These are phyloP conservation scores for Leucocoprinus birnbaumii DNA, from an alignment of 768 basidiomycete genomes.

Conservation along the genomic window DNA sequence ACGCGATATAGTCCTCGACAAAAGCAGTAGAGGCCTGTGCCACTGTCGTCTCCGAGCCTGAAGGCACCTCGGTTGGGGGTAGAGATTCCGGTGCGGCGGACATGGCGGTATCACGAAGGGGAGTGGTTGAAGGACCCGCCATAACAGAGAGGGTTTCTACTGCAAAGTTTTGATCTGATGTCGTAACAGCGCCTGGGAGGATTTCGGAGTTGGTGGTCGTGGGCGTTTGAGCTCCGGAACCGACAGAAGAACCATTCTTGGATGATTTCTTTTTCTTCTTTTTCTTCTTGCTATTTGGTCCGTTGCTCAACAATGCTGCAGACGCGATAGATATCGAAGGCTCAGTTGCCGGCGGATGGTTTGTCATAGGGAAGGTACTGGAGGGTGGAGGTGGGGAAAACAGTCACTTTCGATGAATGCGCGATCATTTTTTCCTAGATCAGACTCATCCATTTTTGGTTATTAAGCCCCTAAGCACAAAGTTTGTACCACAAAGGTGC, in stretches of 20 bases:
- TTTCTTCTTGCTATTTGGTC: not conserved
- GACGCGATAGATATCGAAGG: not conserved
- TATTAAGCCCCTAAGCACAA: too few relatives aligned
- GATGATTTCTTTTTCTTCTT: constrained; percentile 2
- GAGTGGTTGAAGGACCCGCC: not conserved
- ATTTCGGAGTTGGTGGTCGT: not conserved
- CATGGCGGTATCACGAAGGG: not conserved
- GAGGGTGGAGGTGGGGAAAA: too few relatives aligned
- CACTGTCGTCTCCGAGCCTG: not conserved
- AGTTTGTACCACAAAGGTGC: too few relatives aligned
- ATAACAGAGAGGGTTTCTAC: not conserved
- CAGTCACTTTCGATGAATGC: too few relatives aligned
- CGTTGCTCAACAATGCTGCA: not conserved
- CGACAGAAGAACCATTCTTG: not conserved
- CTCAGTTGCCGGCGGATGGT: too few relatives aligned
- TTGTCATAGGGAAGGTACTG: too few relatives aligned
- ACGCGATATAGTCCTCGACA: constrained; percentile 5
- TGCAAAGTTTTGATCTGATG: not conserved
- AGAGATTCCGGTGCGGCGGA: not conserved
- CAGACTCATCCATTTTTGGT: too few relatives aligned
- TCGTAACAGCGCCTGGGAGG: too few relatives aligned
- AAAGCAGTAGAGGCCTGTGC: not conserved
- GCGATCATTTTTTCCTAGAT: not conserved
- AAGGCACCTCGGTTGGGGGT: not conserved
- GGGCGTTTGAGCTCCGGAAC: not conserved